phyloP scores from a whole-genome alignment of 305 asterid genomes.

The Fraxinus sp. region DNA sequence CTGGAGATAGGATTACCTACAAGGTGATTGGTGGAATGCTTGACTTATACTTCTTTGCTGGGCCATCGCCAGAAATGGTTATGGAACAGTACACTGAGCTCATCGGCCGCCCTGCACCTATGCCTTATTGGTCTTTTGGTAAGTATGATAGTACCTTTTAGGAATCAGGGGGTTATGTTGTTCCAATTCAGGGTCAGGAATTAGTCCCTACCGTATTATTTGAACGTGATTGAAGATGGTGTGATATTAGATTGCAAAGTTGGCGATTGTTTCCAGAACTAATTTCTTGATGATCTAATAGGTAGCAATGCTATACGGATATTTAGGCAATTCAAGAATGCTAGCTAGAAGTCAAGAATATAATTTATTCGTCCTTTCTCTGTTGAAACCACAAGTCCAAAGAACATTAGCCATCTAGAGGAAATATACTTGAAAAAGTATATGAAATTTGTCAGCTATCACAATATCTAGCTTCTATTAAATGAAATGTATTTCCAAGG shows the following conservation, averaged over 20 bases:
- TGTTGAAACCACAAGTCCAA: not conserved
- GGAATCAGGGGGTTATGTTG: not conserved
- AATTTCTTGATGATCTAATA: not conserved
- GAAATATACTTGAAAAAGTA: not conserved
- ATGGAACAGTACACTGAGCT: constrained; percentile 79
- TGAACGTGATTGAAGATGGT: not conserved
- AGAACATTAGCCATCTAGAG: not conserved
- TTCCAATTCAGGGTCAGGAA: not conserved
- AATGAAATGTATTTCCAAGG: not conserved
- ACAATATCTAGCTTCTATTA: not conserved
- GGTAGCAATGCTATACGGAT: not conserved
- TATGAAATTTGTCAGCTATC: not conserved
- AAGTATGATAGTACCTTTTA: constrained; percentile 17
- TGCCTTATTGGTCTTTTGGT: constrained; percentile 98
- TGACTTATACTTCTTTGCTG: constrained; percentile 73
- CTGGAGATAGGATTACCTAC: constrained; percentile 71
- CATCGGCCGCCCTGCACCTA: constrained; percentile 83
- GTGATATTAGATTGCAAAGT: not conserved
- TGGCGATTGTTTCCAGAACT: not conserved
- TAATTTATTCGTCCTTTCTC: not conserved
- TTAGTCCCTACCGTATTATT: not conserved
- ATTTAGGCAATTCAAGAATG: not conserved
- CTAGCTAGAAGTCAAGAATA: not conserved
- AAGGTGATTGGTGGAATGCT: constrained; percentile 76
- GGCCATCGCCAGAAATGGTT: constrained; percentile 70